Evolutionary conservation across 192 early-diverging fungal genomes (phyloP).

Genomic region (Paraglomus brasilianum): DNA sequence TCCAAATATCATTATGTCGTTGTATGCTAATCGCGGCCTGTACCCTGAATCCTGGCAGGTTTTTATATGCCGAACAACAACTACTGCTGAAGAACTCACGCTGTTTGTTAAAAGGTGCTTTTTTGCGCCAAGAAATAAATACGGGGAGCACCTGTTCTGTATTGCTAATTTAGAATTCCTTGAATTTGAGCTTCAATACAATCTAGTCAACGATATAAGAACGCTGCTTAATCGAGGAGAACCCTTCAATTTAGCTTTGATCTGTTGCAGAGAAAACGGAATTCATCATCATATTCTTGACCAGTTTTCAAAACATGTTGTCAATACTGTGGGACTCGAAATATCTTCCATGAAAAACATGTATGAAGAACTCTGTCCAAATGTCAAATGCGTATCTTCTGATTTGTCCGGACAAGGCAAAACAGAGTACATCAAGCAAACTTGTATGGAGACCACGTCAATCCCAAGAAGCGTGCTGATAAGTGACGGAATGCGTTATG

Average conservation of each 20-base stretch:
- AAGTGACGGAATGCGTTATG: slow-evolving; percentile 23
- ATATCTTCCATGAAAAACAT: slow-evolving; percentile 16
- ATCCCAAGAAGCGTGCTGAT: slow-evolving; percentile 23
- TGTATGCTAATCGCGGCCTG: slow-evolving; percentile 26
- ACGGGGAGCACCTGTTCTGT: slow-evolving; percentile 23
- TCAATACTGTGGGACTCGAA: slow-evolving; percentile 15
- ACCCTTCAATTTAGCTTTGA: slow-evolving; percentile 16
- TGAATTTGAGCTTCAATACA: slow-evolving; percentile 28
- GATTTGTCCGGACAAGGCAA: slow-evolving; percentile 31
- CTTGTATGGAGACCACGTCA: not conserved
- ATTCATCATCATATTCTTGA: slow-evolving; percentile 32
- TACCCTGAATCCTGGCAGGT: slow-evolving; percentile 29
- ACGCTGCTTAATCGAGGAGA: not conserved
- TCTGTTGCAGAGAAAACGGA: slow-evolving; percentile 23
- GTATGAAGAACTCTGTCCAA: slow-evolving; percentile 29
- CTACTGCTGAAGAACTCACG: slow-evolving; percentile 30
- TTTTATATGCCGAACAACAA: slow-evolving; percentile 29
- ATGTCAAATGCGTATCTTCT: slow-evolving; percentile 25
- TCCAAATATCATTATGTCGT: slow-evolving; percentile 30
- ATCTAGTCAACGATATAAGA: slow-evolving; percentile 28
- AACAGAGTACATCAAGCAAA: slow-evolving; percentile 28
- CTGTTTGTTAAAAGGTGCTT: slow-evolving; percentile 31
- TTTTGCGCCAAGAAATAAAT: slow-evolving; percentile 24
- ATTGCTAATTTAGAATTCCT: slow-evolving; percentile 31
- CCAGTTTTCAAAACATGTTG: slow-evolving; percentile 28